phyloP scores from a whole-genome alignment of 176 grass and related monocot species.

The Guadua angustifolia region DNA sequence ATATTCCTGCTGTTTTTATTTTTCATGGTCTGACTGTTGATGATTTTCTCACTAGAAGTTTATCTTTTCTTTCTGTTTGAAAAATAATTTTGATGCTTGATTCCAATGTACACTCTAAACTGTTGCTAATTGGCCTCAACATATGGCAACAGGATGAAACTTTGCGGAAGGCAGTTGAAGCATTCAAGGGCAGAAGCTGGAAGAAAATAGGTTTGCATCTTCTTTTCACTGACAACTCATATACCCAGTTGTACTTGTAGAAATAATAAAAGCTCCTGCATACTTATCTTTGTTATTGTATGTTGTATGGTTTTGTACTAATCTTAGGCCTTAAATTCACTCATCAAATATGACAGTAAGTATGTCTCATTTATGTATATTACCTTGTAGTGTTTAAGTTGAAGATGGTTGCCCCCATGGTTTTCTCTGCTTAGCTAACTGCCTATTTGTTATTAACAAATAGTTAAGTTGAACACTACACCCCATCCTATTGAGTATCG shows the following conservation, averaged over 20 bases:
- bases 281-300: background rate
- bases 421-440: slow-evolving; percentile 12
- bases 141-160: slow-evolving; percentile 82
- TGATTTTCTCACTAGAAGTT: slow-evolving; percentile 27
- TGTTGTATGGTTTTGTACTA: background rate
- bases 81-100: slow-evolving; percentile 14
- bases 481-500: too few species aligned
- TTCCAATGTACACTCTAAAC: background rate
- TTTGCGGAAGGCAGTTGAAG: slow-evolving; percentile 78
- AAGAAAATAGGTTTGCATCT: slow-evolving; percentile 89
- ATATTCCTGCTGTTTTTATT: slow-evolving; percentile 22
- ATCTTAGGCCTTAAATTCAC: background rate
- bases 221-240: slow-evolving; percentile 15
- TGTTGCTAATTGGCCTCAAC: slow-evolving; percentile 40
- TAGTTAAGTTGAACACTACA: background rate
- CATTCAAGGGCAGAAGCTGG: slow-evolving; percentile 94
- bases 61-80: slow-evolving; percentile 20
- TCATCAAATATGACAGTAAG: background rate
- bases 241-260: background rate
- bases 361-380: background rate
- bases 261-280: background rate
- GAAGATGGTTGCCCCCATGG: background rate
- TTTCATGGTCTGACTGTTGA: background rate
- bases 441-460: background rate
- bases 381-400: background rate